Evolutionary conservation across 192 early-diverging fungal genomes (phyloP).

Genomic region (Gaertneriomyces sp.): DNA sequence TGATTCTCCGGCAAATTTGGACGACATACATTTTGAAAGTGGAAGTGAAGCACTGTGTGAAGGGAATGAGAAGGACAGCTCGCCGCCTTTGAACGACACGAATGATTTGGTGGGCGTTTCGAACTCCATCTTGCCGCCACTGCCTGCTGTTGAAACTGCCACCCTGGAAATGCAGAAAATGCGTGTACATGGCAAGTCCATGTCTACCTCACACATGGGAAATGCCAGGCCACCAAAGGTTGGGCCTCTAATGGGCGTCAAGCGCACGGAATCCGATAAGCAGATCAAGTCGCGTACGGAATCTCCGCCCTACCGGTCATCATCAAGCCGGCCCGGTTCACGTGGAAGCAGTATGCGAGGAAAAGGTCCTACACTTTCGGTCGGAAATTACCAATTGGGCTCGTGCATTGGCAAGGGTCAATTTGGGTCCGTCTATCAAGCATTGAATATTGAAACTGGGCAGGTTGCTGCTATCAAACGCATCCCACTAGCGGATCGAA

Average conservation of each 20-base stretch:
- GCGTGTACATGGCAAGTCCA: slow-evolving; percentile 15
- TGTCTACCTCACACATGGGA: slow-evolving; percentile 1
- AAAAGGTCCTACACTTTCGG: neutral
- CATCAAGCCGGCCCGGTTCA: neutral
- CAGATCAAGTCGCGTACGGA: slow-evolving; percentile 6
- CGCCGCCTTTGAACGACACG: too few species aligned
- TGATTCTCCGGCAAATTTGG: too few species aligned
- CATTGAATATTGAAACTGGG: slow-evolving; percentile 30
- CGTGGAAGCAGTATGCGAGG: slow-evolving; percentile 16
- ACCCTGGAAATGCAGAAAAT: too few species aligned
- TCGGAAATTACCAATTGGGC: slow-evolving; percentile 66
- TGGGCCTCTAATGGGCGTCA: too few species aligned
- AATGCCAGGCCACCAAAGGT: neutral
- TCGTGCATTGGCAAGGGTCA: slow-evolving; percentile 86
- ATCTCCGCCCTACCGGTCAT: slow-evolving; percentile 7
- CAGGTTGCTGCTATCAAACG: slow-evolving; percentile 86
- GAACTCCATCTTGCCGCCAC: too few species aligned
- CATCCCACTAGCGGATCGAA: slow-evolving; percentile 69
- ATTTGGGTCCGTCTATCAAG: slow-evolving; percentile 80
- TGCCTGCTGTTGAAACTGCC: too few species aligned
- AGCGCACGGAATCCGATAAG: neutral
- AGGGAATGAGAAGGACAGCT: too few species aligned
- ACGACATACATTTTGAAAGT: too few species aligned
- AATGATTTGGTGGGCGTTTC: too few species aligned
- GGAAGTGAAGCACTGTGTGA: too few species aligned